Evolutionary conservation across 2,329 filamentous ascomycete genomes (phyloP), one percentile per base, ranked within the genome.

Genomic region (Beauveria pseudobassiana): DNA sequence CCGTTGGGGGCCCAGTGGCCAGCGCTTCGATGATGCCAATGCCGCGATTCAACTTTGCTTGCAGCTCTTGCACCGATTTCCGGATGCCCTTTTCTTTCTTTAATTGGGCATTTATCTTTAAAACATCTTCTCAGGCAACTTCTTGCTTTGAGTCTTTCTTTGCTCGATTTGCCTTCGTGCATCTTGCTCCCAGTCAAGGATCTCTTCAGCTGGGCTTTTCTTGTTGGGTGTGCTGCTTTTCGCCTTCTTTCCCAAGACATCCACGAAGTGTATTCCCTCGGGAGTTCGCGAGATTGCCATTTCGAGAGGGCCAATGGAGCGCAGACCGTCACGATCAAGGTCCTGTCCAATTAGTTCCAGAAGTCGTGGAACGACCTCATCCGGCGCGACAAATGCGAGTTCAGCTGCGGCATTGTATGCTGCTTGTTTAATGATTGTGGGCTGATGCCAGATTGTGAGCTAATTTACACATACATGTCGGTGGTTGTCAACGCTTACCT

Each of bases 181-280:
- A 65, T 99, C 95, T 72, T 93, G 89, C 74, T 99, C 95, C 95
- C 96, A 99, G 74, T 96, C 97, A 46, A 97, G 76, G 1, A 91
- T 96, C 68, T 99, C 91, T 69, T 97, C 96, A 72, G 98, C 95
- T 73, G 96, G 97, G 54, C 86, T 88, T 69, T 91, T 96, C 76
- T 96, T 98, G 75, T 92, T 88, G 3, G 91, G 86, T 2, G 88
- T 77, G 43, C 81, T 78, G 64, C 84, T 84, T 63, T 86, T 85
- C 1, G 86, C 79, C 72, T 96, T 96, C 71, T 91, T 93, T 40
- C 89, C 90, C 6, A 99, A 81, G 0, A 98, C 90, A 74, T 99
- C 95, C 22, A 99, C 82, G 68, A 96, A 98, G 16, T 87, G 83
- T 1, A 88, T 93, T 1, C 92, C 93, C 72, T 96, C 91, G 1